A percentile compares a stretch with the other conserved stretches of the same genome.
Evolutionary conservation across 2,329 filamentous ascomycete genomes (phyloP).

Genomic region (Juglanconis juglandina): DNA sequence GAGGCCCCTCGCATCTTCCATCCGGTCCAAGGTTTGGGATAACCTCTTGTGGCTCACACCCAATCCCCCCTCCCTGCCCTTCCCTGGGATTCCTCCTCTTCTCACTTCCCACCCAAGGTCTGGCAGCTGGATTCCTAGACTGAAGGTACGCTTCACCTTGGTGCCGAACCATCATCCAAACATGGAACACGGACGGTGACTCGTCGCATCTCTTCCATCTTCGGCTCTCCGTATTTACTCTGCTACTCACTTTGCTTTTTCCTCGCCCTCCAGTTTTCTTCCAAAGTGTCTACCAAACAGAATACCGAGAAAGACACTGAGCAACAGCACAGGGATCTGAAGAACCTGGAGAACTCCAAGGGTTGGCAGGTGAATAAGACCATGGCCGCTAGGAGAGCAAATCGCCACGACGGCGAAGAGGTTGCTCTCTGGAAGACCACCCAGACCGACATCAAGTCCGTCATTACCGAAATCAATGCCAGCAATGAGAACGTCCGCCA

Average conservation of each 20-base stretch:
- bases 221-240: background rate
- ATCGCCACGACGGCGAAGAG: conserved; percentile 40
- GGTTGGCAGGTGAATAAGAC: conserved; percentile 1
- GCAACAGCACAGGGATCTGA: conserved; percentile 6
- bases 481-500: conserved; percentile 36
- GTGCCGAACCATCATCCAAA: background rate
- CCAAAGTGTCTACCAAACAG: background rate
- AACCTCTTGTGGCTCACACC: too few relatives aligned
- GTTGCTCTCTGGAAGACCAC: conserved; percentile 37
- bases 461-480: conserved; percentile 36
- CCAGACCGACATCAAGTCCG: conserved; percentile 34
- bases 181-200: background rate
- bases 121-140: conserved; percentile 16
- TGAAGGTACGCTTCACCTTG: conserved; percentile 18
- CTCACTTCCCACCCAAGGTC: conserved; percentile 3
- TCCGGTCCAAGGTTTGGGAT: too few relatives aligned
- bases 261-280: background rate
- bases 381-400: conserved; percentile 28
- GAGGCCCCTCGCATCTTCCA: too few relatives aligned
- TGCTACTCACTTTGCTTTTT: background rate
- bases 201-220: background rate
- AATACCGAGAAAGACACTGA: background rate
- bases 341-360: conserved; percentile 15
- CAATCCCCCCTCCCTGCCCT: background rate
- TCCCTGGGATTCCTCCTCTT: background rate